Evolutionary conservation across 495 filamentous ascomycete species (phyloP).

Genomic region (Talaromyces ruber): DNA sequence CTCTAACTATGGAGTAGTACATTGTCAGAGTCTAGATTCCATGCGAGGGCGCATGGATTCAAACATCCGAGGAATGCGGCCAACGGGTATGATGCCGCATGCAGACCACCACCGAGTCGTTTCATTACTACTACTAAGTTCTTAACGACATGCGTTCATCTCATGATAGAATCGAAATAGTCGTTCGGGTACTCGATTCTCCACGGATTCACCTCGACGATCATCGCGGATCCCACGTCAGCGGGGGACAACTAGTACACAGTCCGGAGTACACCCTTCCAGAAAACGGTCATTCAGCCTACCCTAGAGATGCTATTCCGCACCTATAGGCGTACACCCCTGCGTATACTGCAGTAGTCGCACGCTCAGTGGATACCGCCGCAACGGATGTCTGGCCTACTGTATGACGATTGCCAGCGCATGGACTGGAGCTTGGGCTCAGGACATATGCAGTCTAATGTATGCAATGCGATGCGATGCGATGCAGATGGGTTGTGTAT

Average conservation of each 20-base stretch:
- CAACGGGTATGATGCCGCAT: neutral
- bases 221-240: neutral
- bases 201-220: neutral
- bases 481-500: neutral
- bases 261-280: neutral
- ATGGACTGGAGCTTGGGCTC: neutral
- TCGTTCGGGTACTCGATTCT: neutral
- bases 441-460: neutral
- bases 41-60: neutral
- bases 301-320: neutral
- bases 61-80: conserved; percentile 3
- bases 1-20: too few relatives aligned
- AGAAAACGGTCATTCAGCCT: neutral
- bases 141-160: neutral
- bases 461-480: too few relatives aligned
- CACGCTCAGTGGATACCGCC: neutral
- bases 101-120: neutral
- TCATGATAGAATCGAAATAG: neutral
- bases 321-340: neutral
- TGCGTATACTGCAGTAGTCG: neutral
- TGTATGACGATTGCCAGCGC: conserved; percentile 1
- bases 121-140: neutral
- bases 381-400: neutral
- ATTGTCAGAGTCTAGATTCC: neutral
- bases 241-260: neutral